Evolutionary conservation across 352 stramenopile species (phyloP).

Genomic region (Blastocystis sp.): DNA sequence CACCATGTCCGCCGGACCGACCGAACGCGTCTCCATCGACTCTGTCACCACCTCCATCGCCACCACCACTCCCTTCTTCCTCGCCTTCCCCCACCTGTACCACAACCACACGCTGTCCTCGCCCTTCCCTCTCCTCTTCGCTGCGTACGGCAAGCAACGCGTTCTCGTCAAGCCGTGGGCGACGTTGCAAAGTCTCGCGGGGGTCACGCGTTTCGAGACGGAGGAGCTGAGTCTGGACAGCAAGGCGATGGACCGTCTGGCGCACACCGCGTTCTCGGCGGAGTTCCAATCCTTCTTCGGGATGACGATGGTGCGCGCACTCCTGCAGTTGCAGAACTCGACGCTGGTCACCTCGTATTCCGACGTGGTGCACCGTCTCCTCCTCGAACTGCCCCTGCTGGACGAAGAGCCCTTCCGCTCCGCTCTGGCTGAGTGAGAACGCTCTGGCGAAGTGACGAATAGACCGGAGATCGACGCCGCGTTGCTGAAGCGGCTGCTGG

Average conservation of each 20-base stretch:
- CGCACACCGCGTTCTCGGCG: not conserved
- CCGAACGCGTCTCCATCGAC: not conserved
- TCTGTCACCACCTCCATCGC: not conserved
- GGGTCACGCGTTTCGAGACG: not conserved
- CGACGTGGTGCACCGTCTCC: not conserved
- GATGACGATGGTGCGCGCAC: not conserved
- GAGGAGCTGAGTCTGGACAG: not conserved
- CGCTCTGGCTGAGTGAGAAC: not conserved
- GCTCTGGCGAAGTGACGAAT: not conserved
- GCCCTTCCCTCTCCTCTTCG: not conserved
- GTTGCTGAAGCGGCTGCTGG: not conserved
- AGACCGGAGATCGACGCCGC: not conserved
- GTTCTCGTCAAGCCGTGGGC: not conserved
- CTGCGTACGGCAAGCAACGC: not conserved
- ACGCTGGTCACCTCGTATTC: not conserved
- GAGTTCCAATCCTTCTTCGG: not conserved
- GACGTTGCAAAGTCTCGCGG: not conserved
- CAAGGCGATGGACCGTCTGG: not conserved
- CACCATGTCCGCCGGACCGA: not conserved
- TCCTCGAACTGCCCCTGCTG: not conserved
- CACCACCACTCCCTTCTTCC: not conserved
- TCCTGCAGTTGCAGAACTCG: not conserved
- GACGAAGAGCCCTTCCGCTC: not conserved
- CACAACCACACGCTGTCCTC: not conserved
- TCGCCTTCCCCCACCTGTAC: not conserved